Evolutionary conservation across 345 rosid species (phyloP), one percentile per base, ranked within the genome.

Genomic region (Cardamine resedifolia): DNA sequence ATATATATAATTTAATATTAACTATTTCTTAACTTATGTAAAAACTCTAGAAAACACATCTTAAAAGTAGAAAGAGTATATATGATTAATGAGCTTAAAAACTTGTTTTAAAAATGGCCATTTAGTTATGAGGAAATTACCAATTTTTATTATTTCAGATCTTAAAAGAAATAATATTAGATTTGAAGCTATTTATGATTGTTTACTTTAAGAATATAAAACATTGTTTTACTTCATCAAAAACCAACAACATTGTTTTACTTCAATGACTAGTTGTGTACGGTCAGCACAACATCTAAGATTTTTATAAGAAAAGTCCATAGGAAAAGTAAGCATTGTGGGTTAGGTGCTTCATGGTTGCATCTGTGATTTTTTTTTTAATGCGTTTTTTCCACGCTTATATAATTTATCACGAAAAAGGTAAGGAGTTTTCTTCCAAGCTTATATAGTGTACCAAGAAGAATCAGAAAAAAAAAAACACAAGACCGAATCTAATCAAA

Each of bases 281-380:
- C 26, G 28, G 28, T 49, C 55, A 49, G 26, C 27, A 4, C 14
- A 49, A 41, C 18, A 43, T 43, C 52, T 6, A 23, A 33, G 3
- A 18, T 58, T 70, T 69, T 14, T 24, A 36, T n/a, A 14, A 27
- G 30, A 55, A 57, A 56, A 57, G 62, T 10, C 15, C 26, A 56
- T 31, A 57, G 8, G 27, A 57, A 31, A 31, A 39, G 53, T 39
- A 27, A 61, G 48, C 34, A 72, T 41, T 62, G 63, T 62, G 76
- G 76, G 55, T 72, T 72, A 70, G 74, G 66, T 47, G 36, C 58
- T 70, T 58, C 36, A 28, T 52, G 45, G 55, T 71, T 20, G 43
- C 47, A 30, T 52, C 15, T 62, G 20, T 39, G 18, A 27, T 10
- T 47, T 48, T 20, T 36, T 36, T 34, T 38, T 30, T 63, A 15